phyloP scores from a whole-genome alignment of 768 basidiomycete species.

The Russula brevipes region DNA sequence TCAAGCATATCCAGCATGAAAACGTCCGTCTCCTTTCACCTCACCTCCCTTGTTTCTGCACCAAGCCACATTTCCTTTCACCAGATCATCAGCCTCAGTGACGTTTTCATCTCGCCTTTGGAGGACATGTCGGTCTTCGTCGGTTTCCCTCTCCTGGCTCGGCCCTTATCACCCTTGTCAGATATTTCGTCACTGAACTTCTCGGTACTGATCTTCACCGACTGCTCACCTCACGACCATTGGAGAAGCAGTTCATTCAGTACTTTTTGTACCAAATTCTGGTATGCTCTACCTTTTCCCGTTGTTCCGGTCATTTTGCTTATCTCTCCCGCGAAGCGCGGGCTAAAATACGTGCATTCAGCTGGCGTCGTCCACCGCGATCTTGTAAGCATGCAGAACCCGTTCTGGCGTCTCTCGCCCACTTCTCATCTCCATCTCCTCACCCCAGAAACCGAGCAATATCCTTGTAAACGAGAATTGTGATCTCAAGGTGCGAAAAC shows the following conservation, averaged over 20 bases:
- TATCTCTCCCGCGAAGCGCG: constrained; percentile 54
- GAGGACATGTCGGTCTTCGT: constrained; percentile 73
- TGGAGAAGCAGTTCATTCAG: constrained; percentile 99
- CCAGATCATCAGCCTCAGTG: constrained; percentile 96
- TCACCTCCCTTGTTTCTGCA: neutral
- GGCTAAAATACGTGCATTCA: constrained; percentile 98
- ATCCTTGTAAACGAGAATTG: constrained; percentile 99
- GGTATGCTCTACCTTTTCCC: constrained; percentile 41
- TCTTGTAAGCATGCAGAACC: constrained; percentile 49
- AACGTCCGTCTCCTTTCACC: constrained; percentile 54
- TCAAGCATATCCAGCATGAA: constrained; percentile 98
- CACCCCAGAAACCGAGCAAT: constrained; percentile 88
- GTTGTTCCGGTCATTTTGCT: neutral
- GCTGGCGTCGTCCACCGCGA: constrained; percentile 98
- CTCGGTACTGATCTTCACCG: constrained; percentile 98
- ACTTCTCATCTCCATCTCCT: constrained; percentile 8
- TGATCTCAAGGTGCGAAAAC: constrained; percentile 75
- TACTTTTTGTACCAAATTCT: constrained; percentile 99
- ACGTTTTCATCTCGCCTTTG: constrained; percentile 99
- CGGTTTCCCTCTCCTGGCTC: neutral
- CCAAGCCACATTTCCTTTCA: neutral
- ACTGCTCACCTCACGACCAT: constrained; percentile 88
- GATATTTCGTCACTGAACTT: constrained; percentile 98
- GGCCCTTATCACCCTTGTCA: constrained; percentile 32
- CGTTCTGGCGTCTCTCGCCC: constrained; percentile 7